A percentile compares a stretch with the other conserved stretches of the same genome.
phyloP scores from a whole-genome alignment of 495 filamentous ascomycete species.

The Hyaloscypha hepaticicola region DNA sequence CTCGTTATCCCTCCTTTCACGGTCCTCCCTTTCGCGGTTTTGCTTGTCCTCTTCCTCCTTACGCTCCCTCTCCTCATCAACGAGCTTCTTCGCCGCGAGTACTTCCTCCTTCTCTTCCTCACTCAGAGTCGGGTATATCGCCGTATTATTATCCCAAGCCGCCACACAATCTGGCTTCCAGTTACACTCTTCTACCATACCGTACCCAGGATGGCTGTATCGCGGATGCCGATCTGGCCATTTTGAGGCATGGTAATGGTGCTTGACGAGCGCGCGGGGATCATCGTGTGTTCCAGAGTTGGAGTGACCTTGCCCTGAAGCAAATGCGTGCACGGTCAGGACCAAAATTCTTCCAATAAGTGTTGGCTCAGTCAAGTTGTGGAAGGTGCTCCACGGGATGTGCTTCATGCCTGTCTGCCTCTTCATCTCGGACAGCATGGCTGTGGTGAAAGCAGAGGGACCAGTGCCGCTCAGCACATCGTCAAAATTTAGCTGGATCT shows the following conservation, averaged over 20 bases:
- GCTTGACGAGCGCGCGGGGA: slow-evolving; percentile 54
- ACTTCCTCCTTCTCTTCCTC: slow-evolving; percentile 48
- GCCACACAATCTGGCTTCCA: slow-evolving; percentile 60
- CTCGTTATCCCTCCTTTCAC: neutral
- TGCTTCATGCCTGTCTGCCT: slow-evolving; percentile 3
- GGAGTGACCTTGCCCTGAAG: slow-evolving; percentile 66
- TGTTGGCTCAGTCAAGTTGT: slow-evolving; percentile 57
- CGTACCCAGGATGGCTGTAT: slow-evolving; percentile 58
- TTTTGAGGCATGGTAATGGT: slow-evolving; percentile 63
- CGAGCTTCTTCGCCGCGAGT: slow-evolving; percentile 34
- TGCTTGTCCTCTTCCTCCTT: slow-evolving; percentile 9
- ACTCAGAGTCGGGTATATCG: slow-evolving; percentile 45
- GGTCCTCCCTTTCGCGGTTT: slow-evolving; percentile 4
- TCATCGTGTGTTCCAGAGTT: slow-evolving; percentile 61
- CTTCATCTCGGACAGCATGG: slow-evolving; percentile 57
- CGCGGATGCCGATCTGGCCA: slow-evolving; percentile 56
- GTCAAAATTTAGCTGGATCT: slow-evolving; percentile 62
- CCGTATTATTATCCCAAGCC: slow-evolving; percentile 55
- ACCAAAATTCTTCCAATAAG: slow-evolving; percentile 56
- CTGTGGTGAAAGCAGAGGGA: slow-evolving; percentile 62
- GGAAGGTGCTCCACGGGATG: slow-evolving; percentile 55
- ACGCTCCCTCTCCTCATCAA: slow-evolving; percentile 30
- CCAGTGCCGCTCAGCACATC: slow-evolving; percentile 67
- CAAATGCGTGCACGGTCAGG: slow-evolving; percentile 61
- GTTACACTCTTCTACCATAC: slow-evolving; percentile 63